A percentile compares a stretch with the other conserved stretches of the same genome.
phyloP scores from a whole-genome alignment of 805 yeast species.

The Metschnikowia continentalis region DNA sequence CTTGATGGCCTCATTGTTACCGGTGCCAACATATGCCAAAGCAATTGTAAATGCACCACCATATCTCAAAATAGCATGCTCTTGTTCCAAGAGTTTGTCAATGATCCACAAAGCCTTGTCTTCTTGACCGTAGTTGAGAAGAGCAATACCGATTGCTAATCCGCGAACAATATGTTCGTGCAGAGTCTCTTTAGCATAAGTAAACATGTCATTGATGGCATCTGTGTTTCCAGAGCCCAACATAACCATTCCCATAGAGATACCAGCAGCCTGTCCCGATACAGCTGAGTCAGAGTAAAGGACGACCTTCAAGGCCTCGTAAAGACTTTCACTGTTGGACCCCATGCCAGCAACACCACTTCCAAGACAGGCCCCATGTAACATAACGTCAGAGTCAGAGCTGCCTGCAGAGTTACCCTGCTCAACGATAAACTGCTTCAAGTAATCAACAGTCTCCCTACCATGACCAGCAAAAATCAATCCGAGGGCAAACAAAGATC shows the following conservation, averaged over 20 bases:
- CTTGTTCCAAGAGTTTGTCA: conserved; percentile 62
- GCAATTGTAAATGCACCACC: conserved; percentile 96
- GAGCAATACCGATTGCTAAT: conserved; percentile 83
- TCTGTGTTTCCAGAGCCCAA: conserved; percentile 78
- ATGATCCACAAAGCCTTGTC: conserved; percentile 71
- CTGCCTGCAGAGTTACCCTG: conserved; percentile 61
- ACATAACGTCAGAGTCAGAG: conserved; percentile 71
- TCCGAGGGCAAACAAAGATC: conserved; percentile 89
- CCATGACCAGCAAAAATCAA: conserved; percentile 96
- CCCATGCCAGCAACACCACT: conserved; percentile 98
- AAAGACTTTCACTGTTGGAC: conserved; percentile 64
- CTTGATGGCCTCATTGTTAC: conserved; percentile 82
- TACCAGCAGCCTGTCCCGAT: conserved; percentile 94
- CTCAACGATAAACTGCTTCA: conserved; percentile 67
- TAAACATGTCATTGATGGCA: conserved; percentile 73
- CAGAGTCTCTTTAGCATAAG: conserved; percentile 90
- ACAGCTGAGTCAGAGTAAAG: conserved; percentile 87
- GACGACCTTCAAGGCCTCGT: conserved; percentile 78
- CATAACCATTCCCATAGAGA: conserved; percentile 94
- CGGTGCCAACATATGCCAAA: conserved; percentile 95
- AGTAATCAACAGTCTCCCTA: conserved; percentile 73
- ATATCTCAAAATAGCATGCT: conserved; percentile 81
- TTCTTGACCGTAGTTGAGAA: conserved; percentile 82
- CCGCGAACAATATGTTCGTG: conserved; percentile 95
- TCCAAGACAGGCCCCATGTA: conserved; percentile 96